phyloP scores from a whole-genome alignment of 495 filamentous ascomycete species.

The Parathielavia hyrcaniae region DNA sequence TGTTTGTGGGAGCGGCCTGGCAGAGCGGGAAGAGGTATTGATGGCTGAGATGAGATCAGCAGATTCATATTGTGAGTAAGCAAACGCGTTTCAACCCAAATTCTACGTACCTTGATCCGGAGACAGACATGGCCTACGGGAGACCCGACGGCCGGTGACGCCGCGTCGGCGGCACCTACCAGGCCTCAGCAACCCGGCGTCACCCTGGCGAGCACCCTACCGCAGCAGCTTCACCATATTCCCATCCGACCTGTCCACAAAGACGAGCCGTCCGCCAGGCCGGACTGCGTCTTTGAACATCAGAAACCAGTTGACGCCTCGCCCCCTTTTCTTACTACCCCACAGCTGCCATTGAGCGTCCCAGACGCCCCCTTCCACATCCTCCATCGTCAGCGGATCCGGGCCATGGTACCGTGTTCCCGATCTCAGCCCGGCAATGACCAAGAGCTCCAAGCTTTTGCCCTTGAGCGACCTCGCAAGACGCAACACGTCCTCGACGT shows the following conservation, averaged over 20 bases:
- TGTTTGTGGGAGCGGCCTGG: too few relatives aligned
- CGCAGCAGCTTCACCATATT: not conserved
- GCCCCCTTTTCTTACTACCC: not conserved
- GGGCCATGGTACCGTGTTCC: not conserved
- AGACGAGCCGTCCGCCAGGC: slow-evolving; percentile 22
- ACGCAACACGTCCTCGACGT: not conserved
- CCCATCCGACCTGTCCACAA: slow-evolving; percentile 14
- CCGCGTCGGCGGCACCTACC: not conserved
- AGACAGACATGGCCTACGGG: not conserved
- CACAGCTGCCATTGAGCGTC: not conserved
- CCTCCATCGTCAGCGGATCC: not conserved
- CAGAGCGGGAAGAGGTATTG: too few relatives aligned
- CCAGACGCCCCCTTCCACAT: slow-evolving; percentile 2
- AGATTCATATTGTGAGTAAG: not conserved
- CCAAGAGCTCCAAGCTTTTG: slow-evolving; percentile 12
- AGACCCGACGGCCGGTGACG: not conserved
- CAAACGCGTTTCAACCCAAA: not conserved
- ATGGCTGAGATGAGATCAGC: too few relatives aligned
- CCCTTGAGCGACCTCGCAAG: slow-evolving; percentile 4
- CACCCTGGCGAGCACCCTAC: not conserved
- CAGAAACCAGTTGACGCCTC: slow-evolving; percentile 10
- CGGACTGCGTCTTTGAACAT: slow-evolving; percentile 17
- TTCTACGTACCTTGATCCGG: not conserved
- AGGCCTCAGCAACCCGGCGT: not conserved
- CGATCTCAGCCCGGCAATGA: slow-evolving; percentile 22